Base-by-base conservation (phyloP, 768 basidiomycete species). In the Pleurotus citrinopileatus region DNA sequence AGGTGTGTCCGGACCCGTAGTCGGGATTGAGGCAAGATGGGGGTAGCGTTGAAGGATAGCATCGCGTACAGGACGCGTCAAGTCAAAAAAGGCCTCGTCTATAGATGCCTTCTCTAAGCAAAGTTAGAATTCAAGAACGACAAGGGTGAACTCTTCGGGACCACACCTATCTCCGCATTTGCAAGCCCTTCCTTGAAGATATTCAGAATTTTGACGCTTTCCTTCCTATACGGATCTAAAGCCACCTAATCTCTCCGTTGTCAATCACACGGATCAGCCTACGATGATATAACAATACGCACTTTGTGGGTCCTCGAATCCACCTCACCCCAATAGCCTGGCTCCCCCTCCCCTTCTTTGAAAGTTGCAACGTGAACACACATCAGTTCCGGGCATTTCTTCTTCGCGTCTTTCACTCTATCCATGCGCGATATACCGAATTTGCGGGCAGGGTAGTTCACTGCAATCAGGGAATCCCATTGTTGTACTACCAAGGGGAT, bases 291-390 rank as follows among this genome's bases (percentile, higher is more conserved):
- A 55, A 13, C 6, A 52, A 34, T 29, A 51, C 60, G 13, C 60
- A 92, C 94, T 80, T 99, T 99, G 73, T 99, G 95, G 12, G 94
- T 96, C 55, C 79, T 78, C 1, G 88, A 86, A 66, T 96, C 87
- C 10, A 94, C 83, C 59, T 94, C 79, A n/a, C 89, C 83, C 87
- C 91, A 92, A 67, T 98, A 97, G 1, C 87, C 87, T 15, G 96
- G 92, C 67, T 95, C 88, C 43, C 72, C 73, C 52, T 90, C 90
- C 4, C 93, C 93, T 60, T 93, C 90, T 62, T 80, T 89, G 71
- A 93, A 98, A 9, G 97, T 98, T 15, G 95, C 94, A 13, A 96
- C 94, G 72, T 99, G 96, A 5, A 97, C 88, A 3, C 92, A 83
- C 28, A 82, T 74, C 6, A 98, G 72, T 46, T 92, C 72, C 0